phyloP scores from a whole-genome alignment of 306 rosid genomes.

The Citrullus colocynthis region DNA sequence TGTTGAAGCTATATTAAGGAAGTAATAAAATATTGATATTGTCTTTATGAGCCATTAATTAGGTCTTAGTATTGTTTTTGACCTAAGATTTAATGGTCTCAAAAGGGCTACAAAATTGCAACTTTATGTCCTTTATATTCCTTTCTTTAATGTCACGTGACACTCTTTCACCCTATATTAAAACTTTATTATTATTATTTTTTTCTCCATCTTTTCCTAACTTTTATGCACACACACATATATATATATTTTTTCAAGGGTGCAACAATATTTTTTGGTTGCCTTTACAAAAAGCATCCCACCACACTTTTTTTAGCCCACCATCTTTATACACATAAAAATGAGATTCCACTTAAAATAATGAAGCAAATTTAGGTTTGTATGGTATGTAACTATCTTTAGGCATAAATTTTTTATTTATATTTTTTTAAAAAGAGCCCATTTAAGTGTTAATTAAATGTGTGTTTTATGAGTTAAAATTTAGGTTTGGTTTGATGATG shows the following conservation, averaged over 20 bases:
- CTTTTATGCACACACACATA: neutral
- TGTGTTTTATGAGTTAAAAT: too few species aligned
- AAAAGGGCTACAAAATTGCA: neutral
- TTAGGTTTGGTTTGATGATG: too few species aligned
- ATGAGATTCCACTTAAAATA: conserved; percentile 2
- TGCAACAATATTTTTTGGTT: neutral
- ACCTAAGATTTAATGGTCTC: neutral
- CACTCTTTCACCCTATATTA: neutral
- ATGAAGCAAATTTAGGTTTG: neutral
- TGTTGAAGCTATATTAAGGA: neutral
- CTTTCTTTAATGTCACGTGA: neutral
- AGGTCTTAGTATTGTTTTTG: neutral
- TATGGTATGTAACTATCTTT: neutral
- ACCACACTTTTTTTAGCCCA: neutral
- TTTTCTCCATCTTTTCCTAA: neutral
- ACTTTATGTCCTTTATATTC: conserved; percentile 1
- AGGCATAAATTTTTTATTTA: neutral
- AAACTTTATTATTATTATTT: neutral
- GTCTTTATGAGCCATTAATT: neutral
- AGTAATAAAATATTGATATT: neutral
- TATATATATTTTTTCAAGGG: too few species aligned
- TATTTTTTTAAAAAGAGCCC: too few species aligned
- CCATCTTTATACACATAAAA: neutral
- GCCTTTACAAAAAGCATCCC: conserved; percentile 2
- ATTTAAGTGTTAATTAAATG: too few species aligned